These are phyloP conservation scores for Piper betle DNA, from an alignment of 164 flowering plant species.

Conservation along the genomic window DNA sequence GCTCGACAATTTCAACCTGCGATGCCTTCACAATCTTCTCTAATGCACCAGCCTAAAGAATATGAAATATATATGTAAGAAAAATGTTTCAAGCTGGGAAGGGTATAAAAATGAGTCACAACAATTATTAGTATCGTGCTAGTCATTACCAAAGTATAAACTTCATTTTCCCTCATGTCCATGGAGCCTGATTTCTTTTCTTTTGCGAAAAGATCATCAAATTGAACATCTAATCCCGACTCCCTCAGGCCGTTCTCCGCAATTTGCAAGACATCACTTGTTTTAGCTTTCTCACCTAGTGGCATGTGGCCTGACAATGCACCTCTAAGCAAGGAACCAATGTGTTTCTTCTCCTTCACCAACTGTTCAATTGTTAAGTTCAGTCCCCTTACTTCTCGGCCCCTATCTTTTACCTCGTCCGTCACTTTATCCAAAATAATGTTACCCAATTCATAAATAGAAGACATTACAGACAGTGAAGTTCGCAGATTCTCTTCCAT, in stretches of 20 bases:
- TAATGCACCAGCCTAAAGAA: conserved; percentile 69
- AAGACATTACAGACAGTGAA: conserved; percentile 64
- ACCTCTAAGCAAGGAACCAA: conserved; percentile 78
- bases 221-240: conserved; percentile 60
- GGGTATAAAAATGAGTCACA: no score
- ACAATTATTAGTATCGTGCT: no score
- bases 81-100: not conserved
- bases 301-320: conserved; percentile 57
- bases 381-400: conserved; percentile 36
- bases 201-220: conserved; percentile 29
- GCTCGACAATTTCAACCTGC: conserved; percentile 81
- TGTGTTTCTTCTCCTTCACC: conserved; percentile 74
- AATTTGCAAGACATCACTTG: conserved; percentile 50
- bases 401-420: conserved; percentile 40
- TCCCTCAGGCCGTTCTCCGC: conserved; percentile 81
- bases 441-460: conserved; percentile 42
- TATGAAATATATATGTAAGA: not conserved
- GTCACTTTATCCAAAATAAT: conserved; percentile 38
- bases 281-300: conserved; percentile 37
- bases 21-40: conserved; percentile 81
- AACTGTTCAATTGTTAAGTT: conserved; percentile 54
- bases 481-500: conserved; percentile 76
- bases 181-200: conserved; percentile 18
- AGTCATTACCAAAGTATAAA: conserved; percentile 50
- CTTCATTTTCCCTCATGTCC: conserved; percentile 57